phyloP scores from a whole-genome alignment of 331 rosid genomes.

The Rhamnella rubrinervis region DNA sequence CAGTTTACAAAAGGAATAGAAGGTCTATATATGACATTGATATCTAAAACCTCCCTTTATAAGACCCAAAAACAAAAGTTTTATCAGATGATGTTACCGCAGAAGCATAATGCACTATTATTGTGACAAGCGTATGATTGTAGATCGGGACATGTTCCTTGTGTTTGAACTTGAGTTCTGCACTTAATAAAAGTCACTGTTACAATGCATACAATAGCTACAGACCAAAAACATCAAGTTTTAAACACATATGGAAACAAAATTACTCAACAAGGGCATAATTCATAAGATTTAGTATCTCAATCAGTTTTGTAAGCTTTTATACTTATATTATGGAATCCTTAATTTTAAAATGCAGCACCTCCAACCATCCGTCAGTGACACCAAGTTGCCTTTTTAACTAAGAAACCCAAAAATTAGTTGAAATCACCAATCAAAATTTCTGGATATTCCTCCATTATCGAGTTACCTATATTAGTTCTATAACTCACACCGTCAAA shows the following conservation, averaged over 20 bases:
- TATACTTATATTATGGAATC: too few relatives aligned
- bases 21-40: background rate
- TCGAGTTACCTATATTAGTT: too few relatives aligned
- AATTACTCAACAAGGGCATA: too few relatives aligned
- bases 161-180: constrained; percentile 55
- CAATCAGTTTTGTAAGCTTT: too few relatives aligned
- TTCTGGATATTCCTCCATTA: too few relatives aligned
- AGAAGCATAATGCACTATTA: constrained; percentile 80
- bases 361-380: too few relatives aligned
- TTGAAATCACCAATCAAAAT: too few relatives aligned
- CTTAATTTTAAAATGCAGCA: too few relatives aligned
- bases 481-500: too few relatives aligned
- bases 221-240: background rate
- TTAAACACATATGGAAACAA: background rate
- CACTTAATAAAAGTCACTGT: constrained; percentile 13
- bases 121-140: constrained; percentile 78
- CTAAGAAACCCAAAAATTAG: too few relatives aligned
- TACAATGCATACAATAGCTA: constrained; percentile 4
- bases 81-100: constrained; percentile 41
- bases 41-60: constrained; percentile 7
- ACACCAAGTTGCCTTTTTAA: too few relatives aligned
- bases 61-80: background rate
- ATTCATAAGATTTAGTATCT: too few relatives aligned
- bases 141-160: constrained; percentile 26
- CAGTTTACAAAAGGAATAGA: constrained; percentile 4